These are phyloP conservation scores for Boletus reticuloceps DNA, from an alignment of 768 basidiomycete genomes.

Conservation along the genomic window DNA sequence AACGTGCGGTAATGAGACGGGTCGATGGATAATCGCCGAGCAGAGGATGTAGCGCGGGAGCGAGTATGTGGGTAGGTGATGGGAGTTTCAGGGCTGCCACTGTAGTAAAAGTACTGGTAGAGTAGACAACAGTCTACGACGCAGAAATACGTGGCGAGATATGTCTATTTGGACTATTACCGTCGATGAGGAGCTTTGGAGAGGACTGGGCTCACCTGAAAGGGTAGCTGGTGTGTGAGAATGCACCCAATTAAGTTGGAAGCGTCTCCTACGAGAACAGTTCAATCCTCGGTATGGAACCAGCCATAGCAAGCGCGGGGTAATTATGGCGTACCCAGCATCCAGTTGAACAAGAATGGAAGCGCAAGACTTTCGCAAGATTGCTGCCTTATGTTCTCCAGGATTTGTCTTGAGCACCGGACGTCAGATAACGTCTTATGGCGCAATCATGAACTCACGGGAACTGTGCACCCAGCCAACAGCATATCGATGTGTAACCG, in stretches of 20 bases:
- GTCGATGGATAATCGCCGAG: conserved; percentile 51
- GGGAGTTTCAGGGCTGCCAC: conserved; percentile 34
- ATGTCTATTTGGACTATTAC: conserved; percentile 51
- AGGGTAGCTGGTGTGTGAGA: conserved; percentile 89
- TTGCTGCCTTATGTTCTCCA: conserved; percentile 71
- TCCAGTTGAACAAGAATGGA: conserved; percentile 93
- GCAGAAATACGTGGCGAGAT: conserved; percentile 90
- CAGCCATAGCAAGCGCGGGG: background rate
- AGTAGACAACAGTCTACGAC: conserved; percentile 75
- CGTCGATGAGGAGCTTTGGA: conserved; percentile 3
- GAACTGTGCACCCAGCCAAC: conserved; percentile 86
- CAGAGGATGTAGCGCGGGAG: conserved; percentile 40
- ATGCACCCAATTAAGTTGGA: conserved; percentile 92
- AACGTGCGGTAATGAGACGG: conserved; percentile 66
- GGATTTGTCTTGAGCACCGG: conserved; percentile 58
- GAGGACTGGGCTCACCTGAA: conserved; percentile 64
- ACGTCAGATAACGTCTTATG: conserved; percentile 10
- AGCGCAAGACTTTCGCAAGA: conserved; percentile 90
- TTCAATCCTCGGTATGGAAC: conserved; percentile 4
- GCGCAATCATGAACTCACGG: conserved; percentile 55
- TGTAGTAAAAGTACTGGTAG: conserved; percentile 80
- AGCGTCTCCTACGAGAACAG: conserved; percentile 63
- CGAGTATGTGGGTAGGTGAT: conserved; percentile 38
- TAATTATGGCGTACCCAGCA: conserved; percentile 61
- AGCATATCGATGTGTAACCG: conserved; percentile 69